Evolutionary conservation across 2,329 filamentous ascomycete species (phyloP), one percentile per base, ranked within the genome.

Genomic region (Neonectria hederae): DNA sequence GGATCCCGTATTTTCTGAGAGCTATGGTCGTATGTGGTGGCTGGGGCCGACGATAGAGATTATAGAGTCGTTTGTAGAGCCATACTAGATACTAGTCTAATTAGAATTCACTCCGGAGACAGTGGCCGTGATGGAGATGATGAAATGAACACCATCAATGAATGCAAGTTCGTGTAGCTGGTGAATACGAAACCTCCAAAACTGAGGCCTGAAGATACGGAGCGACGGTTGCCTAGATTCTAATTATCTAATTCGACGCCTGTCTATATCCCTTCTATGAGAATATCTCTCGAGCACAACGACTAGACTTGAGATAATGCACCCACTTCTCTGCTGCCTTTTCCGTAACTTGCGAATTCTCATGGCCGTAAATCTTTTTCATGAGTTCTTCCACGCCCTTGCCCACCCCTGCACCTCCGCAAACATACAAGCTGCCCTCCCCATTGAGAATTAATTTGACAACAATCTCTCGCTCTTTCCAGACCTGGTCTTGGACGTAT

Each of bases 401-500:
- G 32, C 60, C 63, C 9, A 66, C 53, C 1, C 57, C 63, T 1
- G 60, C 45, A 10, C 63, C 24, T 6, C 63, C 64, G 5, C 61
- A 66, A 4, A 66, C 64, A 21, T 64, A 66, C 9, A 64, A 13
- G 5, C 17, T 61, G 14, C 54, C 64, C 22, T 61, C 35, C 6
- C 56, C 56, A 11, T 56, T 38, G 14, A 62, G 10, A 21, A 62
- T 60, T 13, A 35, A n/a, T 40, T 22, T 14, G 28, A 52, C 45
- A 14, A 56, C 26, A 4, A 57, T 53, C 1, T 62, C 56, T 45
- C 54, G 59, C 0, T 63, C 58, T 11, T 42, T 42, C 46, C 52
- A 59, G 17, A 67, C 22, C 10, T 62, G 32, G 2, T 67, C 62
- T 9, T 65, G 62, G 14, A 65, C 59, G 38, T 67, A 65, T 28